These are phyloP conservation scores for Exobasidium cylindrosporum DNA, from an alignment of 1,284 basidiomycete genomes.

Conservation along the genomic window DNA sequence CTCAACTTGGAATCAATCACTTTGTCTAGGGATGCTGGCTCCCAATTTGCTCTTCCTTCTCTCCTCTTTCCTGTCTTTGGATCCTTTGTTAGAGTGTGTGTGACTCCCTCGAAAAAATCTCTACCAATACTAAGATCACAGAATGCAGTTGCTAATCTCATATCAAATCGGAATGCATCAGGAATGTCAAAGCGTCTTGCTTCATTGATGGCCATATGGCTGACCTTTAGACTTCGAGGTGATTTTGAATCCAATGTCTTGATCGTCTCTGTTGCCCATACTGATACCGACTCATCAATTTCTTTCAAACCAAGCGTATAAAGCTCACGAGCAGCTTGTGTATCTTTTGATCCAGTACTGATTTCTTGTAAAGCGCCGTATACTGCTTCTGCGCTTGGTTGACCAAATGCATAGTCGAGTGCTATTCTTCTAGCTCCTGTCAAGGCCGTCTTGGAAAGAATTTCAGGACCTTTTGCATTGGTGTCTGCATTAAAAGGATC, in stretches of 20 bases:
- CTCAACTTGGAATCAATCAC: constrained; percentile 34
- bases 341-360: constrained; percentile 12
- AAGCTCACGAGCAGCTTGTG: constrained; percentile 34
- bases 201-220: constrained; percentile 36
- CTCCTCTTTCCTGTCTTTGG: constrained; percentile 47
- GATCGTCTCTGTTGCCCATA: constrained; percentile 41
- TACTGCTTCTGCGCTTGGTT: constrained; percentile 39
- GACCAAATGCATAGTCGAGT: constrained; percentile 50
- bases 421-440: constrained; percentile 44
- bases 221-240: constrained; percentile 48
- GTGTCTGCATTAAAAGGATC: constrained; percentile 32
- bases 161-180: constrained; percentile 47
- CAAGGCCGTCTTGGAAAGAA: constrained; percentile 25
- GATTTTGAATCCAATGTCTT: constrained; percentile 39
- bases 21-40: constrained; percentile 33
- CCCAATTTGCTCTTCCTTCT: constrained; percentile 39
- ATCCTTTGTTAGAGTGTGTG: constrained; percentile 43
- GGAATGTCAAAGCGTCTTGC: constrained; percentile 35
- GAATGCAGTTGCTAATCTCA: constrained; percentile 51
- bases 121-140: constrained; percentile 49
- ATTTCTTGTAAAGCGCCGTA: constrained; percentile 39
- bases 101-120: constrained; percentile 55
- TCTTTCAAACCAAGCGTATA: constrained; percentile 19
- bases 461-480: constrained; percentile 18
- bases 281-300: constrained; percentile 6